phyloP scores from a whole-genome alignment of 768 basidiomycete species.

The Nidularia pulvinata region DNA sequence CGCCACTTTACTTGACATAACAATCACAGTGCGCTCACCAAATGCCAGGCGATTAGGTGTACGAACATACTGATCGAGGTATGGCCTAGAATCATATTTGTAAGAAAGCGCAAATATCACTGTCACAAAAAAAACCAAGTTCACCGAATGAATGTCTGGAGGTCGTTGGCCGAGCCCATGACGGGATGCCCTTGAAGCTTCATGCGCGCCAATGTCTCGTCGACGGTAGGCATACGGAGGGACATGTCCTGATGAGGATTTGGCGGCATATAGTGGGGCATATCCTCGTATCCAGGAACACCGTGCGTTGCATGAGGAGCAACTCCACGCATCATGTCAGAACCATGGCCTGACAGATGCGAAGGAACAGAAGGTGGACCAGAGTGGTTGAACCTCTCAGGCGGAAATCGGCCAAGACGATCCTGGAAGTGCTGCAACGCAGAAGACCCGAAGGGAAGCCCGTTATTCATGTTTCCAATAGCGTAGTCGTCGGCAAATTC shows the following conservation, averaged over 20 bases:
- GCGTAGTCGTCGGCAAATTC: conserved; percentile 70
- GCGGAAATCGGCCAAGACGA: conserved; percentile 52
- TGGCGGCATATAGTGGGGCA: conserved; percentile 53
- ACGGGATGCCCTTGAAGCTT: conserved; percentile 57
- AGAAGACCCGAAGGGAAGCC: conserved; percentile 45
- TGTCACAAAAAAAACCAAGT: conserved; percentile 11
- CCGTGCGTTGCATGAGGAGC: conserved; percentile 70
- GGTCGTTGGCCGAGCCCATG: conserved; percentile 65
- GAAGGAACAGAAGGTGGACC: conserved; percentile 39
- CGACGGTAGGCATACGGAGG: conserved; percentile 63
- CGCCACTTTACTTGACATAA: conserved; percentile 98
- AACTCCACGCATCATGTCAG: conserved; percentile 66
- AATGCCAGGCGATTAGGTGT: conserved; percentile 85
- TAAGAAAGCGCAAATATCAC: conserved; percentile 7
- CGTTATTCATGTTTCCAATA: conserved; percentile 43
- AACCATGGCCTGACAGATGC: conserved; percentile 46
- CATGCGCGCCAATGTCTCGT: conserved; percentile 64
- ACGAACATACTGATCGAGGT: conserved; percentile 83
- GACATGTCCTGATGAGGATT: conserved; percentile 54
- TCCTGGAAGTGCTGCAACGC: conserved; percentile 61
- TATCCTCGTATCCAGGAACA: conserved; percentile 55
- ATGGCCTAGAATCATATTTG: conserved; percentile 47
- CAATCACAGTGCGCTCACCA: conserved; percentile 92
- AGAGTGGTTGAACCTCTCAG: conserved; percentile 54
- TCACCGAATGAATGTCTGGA: conserved; percentile 82